Base-by-base conservation (phyloP, 192 early-diverging fungal genomes). In the Backusella liffmaniae region DNA sequence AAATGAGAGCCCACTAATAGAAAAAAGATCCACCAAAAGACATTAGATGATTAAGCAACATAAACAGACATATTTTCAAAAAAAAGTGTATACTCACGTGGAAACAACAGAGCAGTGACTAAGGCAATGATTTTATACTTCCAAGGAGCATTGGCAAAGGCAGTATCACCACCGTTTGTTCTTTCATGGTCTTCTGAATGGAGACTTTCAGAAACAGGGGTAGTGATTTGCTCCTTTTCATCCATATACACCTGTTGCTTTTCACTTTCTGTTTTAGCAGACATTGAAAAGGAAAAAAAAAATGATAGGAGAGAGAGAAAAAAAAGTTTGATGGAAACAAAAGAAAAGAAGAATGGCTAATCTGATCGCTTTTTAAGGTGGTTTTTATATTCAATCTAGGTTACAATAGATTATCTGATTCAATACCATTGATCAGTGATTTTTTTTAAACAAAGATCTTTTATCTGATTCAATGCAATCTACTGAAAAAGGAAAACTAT, bases 1-100 rank as follows among this genome's bases (percentile, higher is more conserved):
- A 32, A 94, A 77, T 94, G 93, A 36, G 86, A 89, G 29, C 92
- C 92, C 70, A 94, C 85, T 91, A 84, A 44, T 39, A 37, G 34
- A 42, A 26, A 42, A 41, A 32, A 29, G 21, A n/a, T 35, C 21
- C 56, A 62, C 21, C 51, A 53, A 21, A 29, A 62, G 21, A 10
- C 1, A n/a, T 49, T 49, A 21, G 18, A 49, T 49, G 1, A 5
- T 62, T 26, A 29, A 23, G 0, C 10, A 39, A 26, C 56, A 62
- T 62, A 62, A 29, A 21, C 9, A 62, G 56, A 62, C 26, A 29
- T 29, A 67, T 9, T 34, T 35, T 32, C 13, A 18, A 4, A 18
- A 34, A 34, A 34, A 34, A n/a, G 15, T 67, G 9, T 41, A 70
- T 23, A 79, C 85, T 66, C 87, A 88, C 89, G 79, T 75, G 90